Percentiles rank a stretch among this genome's conserved stretches.
Evolutionary conservation across 1,284 basidiomycete species (phyloP).

Genomic region (Sanghuangporus baumii): DNA sequence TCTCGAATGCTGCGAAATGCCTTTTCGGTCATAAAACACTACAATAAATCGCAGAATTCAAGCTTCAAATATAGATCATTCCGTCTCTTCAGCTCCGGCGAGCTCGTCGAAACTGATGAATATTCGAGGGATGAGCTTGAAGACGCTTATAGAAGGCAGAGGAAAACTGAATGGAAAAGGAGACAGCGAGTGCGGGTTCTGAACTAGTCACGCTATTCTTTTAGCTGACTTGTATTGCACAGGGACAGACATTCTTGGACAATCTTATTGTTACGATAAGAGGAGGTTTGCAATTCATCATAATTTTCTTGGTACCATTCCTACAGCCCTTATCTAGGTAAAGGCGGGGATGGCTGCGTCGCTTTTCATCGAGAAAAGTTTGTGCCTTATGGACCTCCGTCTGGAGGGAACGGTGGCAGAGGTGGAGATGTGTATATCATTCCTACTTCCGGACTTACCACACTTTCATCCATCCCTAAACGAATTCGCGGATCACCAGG

Average conservation of each 20-base stretch:
- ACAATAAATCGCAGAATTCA: background rate
- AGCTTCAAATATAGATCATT: background rate
- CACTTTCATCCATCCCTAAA: constrained; percentile 66
- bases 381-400: constrained; percentile 76
- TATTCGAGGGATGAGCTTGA: constrained; percentile 1
- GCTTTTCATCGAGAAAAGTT: constrained; percentile 81
- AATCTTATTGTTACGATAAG: constrained; percentile 71
- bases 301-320: constrained; percentile 12
- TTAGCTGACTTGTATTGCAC: constrained; percentile 11
- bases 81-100: background rate
- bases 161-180: constrained; percentile 72
- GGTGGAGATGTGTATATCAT: constrained; percentile 85
- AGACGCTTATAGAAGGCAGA: constrained; percentile 11
- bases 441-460: constrained; percentile 71
- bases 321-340: constrained; percentile 35
- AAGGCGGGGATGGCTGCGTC: constrained; percentile 79
- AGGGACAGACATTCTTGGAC: constrained; percentile 82
- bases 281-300: constrained; percentile 50
- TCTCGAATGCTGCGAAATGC: constrained; percentile 16
- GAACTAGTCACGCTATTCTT: background rate
- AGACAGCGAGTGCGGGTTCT: constrained; percentile 54
- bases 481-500: constrained; percentile 68
- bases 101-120: background rate
- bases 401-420: constrained; percentile 84
- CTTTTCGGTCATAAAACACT: background rate